Evolutionary conservation across 192 early-diverging fungal genomes (phyloP).

Genomic region (Backusella sp.): DNA sequence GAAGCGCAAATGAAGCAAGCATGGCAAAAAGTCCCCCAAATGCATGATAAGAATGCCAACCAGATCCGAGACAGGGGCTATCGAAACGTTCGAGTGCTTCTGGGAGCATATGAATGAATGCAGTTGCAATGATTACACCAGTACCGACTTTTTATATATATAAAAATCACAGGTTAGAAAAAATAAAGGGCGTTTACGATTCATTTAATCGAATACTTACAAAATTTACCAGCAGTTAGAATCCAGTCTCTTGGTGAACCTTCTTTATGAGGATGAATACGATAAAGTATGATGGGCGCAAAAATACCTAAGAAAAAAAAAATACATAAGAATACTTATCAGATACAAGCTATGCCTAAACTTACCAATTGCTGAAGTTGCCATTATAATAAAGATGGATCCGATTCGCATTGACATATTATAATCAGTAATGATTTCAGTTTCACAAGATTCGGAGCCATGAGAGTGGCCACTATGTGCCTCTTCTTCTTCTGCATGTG

Average conservation of each 20-base stretch:
- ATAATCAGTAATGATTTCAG: constrained; percentile 21
- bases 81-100: constrained; percentile 39
- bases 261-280: constrained; percentile 12
- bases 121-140: constrained; percentile 74
- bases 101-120: constrained; percentile 73
- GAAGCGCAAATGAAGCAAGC: constrained; percentile 32
- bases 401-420: constrained; percentile 27
- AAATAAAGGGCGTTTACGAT: background rate
- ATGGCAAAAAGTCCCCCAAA: constrained; percentile 37
- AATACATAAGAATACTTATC: background rate
- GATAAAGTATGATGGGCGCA: constrained; percentile 21
- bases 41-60: constrained; percentile 27
- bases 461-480: background rate
- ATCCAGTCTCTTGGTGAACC: constrained; percentile 17
- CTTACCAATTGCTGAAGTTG: constrained; percentile 31
- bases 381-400: constrained; percentile 33
- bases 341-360: background rate
- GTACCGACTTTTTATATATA: constrained; percentile 34
- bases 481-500: background rate
- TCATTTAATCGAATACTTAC: constrained; percentile 8
- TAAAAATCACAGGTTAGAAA: background rate
- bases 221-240: constrained; percentile 23
- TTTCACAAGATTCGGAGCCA: background rate
- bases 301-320: constrained; percentile 22
- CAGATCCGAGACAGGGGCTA: constrained; percentile 32